phyloP scores from a whole-genome alignment of 805 yeast species.

The Candida dendrica region DNA sequence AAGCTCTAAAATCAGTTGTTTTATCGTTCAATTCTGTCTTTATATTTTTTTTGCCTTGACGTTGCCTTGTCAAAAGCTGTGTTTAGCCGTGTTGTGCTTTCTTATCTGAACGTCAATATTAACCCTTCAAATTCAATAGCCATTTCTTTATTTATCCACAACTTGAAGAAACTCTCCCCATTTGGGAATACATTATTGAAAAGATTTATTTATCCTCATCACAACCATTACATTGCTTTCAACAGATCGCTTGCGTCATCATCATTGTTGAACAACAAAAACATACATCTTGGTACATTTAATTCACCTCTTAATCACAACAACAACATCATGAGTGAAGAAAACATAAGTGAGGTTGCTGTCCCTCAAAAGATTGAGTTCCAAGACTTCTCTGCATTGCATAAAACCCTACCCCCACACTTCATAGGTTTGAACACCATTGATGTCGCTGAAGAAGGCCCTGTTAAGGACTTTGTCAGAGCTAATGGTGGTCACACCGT shows the following conservation, averaged over 20 bases:
- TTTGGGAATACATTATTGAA: not conserved
- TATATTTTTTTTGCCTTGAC: too few relatives aligned
- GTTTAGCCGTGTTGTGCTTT: too few relatives aligned
- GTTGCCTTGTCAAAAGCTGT: too few relatives aligned
- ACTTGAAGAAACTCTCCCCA: not conserved
- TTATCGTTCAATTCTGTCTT: too few relatives aligned
- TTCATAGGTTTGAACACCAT: slow-evolving; percentile 80
- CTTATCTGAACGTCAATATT: too few relatives aligned
- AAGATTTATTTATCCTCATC: not conserved
- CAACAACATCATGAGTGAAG: slow-evolving; percentile 32
- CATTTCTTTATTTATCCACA: not conserved
- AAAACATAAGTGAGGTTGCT: slow-evolving; percentile 30
- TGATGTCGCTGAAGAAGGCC: slow-evolving; percentile 68
- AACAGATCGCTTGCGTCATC: not conserved
- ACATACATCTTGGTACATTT: not conserved
- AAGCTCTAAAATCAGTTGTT: too few relatives aligned
- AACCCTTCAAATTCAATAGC: not conserved
- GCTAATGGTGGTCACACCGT: slow-evolving; percentile 93
- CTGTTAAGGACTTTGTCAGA: slow-evolving; percentile 76
- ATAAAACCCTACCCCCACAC: slow-evolving; percentile 51
- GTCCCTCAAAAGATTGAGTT: slow-evolving; percentile 19
- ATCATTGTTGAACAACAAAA: not conserved
- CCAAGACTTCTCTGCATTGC: slow-evolving; percentile 28
- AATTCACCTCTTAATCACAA: not conserved
- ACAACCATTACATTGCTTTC: not conserved